These are phyloP conservation scores for Phascolomyces articulosus DNA, from an alignment of 371 early-diverging fungal species.

Conservation along the genomic window DNA sequence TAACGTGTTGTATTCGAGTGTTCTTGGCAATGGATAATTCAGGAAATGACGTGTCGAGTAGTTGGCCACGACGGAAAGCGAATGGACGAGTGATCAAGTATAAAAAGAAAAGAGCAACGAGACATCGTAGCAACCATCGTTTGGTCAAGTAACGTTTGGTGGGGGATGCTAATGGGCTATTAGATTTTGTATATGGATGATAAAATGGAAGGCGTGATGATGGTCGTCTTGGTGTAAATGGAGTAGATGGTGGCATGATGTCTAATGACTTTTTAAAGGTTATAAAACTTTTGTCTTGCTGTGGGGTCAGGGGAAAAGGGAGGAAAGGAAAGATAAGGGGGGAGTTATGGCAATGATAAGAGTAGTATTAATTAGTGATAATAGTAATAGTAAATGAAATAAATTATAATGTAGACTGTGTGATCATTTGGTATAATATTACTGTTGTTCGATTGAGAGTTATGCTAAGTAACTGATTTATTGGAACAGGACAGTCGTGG, in stretches of 20 bases:
- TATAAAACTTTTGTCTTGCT: too few relatives aligned
- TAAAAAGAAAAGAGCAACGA: neutral
- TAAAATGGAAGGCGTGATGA: slow-evolving; percentile 4
- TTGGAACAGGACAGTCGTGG: too few relatives aligned
- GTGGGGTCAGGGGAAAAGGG: too few relatives aligned
- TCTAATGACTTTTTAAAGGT: neutral
- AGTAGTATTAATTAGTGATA: too few relatives aligned
- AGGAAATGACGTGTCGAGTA: slow-evolving; percentile 3
- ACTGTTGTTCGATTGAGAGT: too few relatives aligned
- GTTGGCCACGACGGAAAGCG: neutral
- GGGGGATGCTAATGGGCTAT: too few relatives aligned
- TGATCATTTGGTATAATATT: too few relatives aligned
- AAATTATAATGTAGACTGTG: too few relatives aligned
- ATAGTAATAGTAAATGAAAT: too few relatives aligned
- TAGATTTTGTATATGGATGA: neutral
- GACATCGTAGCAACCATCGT: neutral
- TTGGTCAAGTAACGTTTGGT: neutral
- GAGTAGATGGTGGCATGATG: neutral
- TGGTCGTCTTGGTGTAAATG: slow-evolving; percentile 6
- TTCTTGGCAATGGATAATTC: slow-evolving; percentile 29
- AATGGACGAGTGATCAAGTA: neutral
- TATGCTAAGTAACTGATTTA: too few relatives aligned
- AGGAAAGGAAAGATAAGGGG: too few relatives aligned
- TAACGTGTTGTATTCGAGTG: neutral
- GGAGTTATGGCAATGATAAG: too few relatives aligned